Evolutionary conservation across 441 rosid genomes (phyloP).

Genomic region (Populus hybrid): DNA sequence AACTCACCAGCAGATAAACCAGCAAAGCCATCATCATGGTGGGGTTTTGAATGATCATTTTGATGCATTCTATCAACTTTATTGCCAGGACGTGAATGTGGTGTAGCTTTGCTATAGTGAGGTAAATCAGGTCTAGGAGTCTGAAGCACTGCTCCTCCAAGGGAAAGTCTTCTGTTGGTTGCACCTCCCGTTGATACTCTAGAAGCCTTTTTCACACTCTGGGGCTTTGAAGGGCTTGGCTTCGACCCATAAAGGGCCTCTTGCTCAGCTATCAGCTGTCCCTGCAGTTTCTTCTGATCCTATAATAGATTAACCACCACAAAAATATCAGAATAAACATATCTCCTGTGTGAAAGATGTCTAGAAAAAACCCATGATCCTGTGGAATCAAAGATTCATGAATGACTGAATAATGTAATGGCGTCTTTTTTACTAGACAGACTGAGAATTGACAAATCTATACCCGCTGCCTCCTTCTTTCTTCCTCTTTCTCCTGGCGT

Average conservation of each 20-base stretch:
- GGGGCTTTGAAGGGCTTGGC: conserved; percentile 72
- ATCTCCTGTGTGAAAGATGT: neutral
- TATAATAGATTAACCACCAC: conserved; percentile 19
- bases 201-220: conserved; percentile 54
- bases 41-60: conserved; percentile 34
- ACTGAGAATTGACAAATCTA: conserved; percentile 10
- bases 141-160: conserved; percentile 64
- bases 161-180: conserved; percentile 54
- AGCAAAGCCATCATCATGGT: conserved; percentile 43
- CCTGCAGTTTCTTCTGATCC: conserved; percentile 90
- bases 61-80: conserved; percentile 42
- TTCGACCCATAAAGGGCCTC: conserved; percentile 85
- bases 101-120: conserved; percentile 30
- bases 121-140: conserved; percentile 47
- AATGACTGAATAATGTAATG: neutral
- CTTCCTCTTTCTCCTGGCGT: conserved; percentile 90
- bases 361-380: neutral
- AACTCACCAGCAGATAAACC: conserved; percentile 60
- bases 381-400: neutral
- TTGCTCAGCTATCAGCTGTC: conserved; percentile 84
- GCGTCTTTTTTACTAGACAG: neutral
- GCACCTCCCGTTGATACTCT: conserved; percentile 66
- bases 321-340: conserved; percentile 1
- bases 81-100: conserved; percentile 40
- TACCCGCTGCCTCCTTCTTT: conserved; percentile 86